Percentiles rank a stretch among this genome's conserved stretches.
Conservation (phyloP, 176 grass and related monocot genomes). For the Carex pumila region DNA sequence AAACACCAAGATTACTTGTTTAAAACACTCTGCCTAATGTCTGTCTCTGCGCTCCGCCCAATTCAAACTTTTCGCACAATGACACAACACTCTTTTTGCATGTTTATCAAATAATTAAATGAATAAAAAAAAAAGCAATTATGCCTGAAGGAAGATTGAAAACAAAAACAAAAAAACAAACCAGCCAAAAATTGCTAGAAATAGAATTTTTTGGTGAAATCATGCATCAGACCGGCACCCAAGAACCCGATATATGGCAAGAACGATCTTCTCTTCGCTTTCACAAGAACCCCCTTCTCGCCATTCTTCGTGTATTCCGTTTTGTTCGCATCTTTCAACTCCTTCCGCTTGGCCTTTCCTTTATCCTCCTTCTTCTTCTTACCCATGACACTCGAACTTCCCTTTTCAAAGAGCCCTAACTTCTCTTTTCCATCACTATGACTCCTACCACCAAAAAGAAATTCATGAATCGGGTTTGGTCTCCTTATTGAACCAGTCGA, state of each 20-base stretch:
- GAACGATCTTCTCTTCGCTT: not conserved
- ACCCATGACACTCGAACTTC: not conserved
- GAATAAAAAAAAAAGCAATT: too few species aligned
- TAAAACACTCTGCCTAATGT: not conserved
- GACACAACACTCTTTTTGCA: not conserved
- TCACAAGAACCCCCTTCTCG: not conserved
- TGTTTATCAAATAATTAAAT: not conserved
- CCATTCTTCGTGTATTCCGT: not conserved
- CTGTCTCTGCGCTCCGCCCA: not conserved
- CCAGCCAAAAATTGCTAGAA: not conserved
- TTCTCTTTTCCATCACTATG: constrained; percentile 21
- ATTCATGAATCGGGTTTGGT: not conserved
- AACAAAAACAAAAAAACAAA: not conserved
- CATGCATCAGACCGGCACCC: not conserved
- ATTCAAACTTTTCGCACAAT: not conserved
- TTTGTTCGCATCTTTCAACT: constrained; percentile 19
- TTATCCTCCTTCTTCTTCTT: not conserved
- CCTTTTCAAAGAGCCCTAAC: not conserved
- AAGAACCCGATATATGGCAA: not conserved
- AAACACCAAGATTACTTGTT: not conserved
- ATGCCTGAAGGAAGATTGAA: not conserved
- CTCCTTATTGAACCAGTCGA: constrained; percentile 1
- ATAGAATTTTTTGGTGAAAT: not conserved
- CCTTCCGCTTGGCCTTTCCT: not conserved
- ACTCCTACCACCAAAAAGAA: not conserved